Percentiles rank a stretch among this genome's conserved stretches.
These are phyloP conservation scores for Blastobotrys americana DNA, from an alignment of 805 yeast species.

Conservation along the genomic window DNA sequence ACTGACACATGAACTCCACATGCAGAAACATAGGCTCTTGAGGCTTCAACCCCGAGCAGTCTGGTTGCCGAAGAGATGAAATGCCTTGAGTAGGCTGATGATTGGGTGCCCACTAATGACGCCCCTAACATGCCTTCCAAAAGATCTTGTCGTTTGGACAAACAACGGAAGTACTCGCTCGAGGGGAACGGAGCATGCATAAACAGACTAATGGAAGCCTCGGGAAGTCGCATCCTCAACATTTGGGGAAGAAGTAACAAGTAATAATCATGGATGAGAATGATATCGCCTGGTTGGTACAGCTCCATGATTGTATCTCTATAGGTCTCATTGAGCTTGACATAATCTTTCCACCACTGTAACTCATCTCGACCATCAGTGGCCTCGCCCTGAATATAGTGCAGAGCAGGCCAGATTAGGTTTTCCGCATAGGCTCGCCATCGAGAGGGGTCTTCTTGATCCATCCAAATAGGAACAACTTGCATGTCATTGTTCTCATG, in stretches of 20 bases:
- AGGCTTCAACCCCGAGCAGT: constrained; percentile 66
- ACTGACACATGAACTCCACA: constrained; percentile 74
- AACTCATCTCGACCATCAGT: constrained; percentile 63
- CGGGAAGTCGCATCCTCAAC: constrained; percentile 67
- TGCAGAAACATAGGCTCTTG: constrained; percentile 44
- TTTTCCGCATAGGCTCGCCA: constrained; percentile 91
- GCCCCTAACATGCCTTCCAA: constrained; percentile 91
- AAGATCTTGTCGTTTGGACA: constrained; percentile 73
- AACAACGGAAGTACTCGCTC: constrained; percentile 83
- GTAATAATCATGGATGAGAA: constrained; percentile 91
- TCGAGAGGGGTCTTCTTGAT: constrained; percentile 66
- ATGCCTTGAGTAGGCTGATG: constrained; percentile 80
- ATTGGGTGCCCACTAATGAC: constrained; percentile 79
- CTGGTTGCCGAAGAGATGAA: constrained; percentile 87
- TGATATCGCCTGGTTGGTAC: constrained; percentile 81
- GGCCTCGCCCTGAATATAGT: constrained; percentile 76
- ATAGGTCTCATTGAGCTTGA: constrained; percentile 82
- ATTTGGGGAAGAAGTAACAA: constrained; percentile 74
- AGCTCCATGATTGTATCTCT: constrained; percentile 66
- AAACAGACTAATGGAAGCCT: constrained; percentile 68
- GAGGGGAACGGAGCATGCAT: constrained; percentile 93
- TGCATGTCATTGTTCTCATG: constrained; percentile 25
- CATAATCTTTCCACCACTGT: constrained; percentile 85
- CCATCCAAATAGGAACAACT: constrained; percentile 77
- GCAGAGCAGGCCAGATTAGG: constrained; percentile 90